These are phyloP conservation scores for Metarhizium sp. DNA, from an alignment of 2,329 filamentous ascomycete genomes.

Conservation along the genomic window DNA sequence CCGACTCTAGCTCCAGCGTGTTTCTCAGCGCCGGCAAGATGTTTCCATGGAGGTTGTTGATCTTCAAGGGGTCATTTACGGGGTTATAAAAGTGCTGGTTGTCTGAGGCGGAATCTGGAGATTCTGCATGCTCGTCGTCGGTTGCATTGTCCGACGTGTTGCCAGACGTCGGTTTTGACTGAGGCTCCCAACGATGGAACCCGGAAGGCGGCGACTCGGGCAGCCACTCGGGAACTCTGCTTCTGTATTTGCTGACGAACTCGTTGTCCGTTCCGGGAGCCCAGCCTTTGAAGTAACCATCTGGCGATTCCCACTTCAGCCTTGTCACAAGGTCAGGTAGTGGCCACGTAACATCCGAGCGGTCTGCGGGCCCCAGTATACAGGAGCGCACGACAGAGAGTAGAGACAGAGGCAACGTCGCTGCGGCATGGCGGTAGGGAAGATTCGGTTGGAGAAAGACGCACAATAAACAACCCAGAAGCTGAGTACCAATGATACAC, in stretches of 20 bases:
- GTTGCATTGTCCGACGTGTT: neutral
- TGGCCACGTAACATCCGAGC: neutral
- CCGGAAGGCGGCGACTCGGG: no score
- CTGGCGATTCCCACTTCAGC: neutral
- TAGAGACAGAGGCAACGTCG: neutral
- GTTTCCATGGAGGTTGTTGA: conserved; percentile 26
- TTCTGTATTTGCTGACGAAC: neutral
- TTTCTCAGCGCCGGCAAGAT: conserved; percentile 17
- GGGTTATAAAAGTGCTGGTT: conserved; percentile 18
- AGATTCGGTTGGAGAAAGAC: neutral
- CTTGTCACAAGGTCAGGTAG: neutral
- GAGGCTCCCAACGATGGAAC: neutral
- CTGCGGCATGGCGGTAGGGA: neutral
- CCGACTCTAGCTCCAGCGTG: conserved; percentile 21
- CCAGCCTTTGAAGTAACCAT: neutral
- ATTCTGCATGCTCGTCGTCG: neutral
- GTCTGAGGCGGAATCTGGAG: neutral
- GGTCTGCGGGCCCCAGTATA: neutral
- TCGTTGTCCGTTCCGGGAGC: neutral
- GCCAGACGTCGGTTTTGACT: neutral
- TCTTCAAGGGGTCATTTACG: conserved; percentile 26
- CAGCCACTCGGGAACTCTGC: neutral
- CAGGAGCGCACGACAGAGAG: neutral
- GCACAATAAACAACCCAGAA: neutral
- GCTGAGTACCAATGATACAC: neutral